These are phyloP conservation scores for Allium cepa DNA, from an alignment of 106 monocot species.

Conservation along the genomic window DNA sequence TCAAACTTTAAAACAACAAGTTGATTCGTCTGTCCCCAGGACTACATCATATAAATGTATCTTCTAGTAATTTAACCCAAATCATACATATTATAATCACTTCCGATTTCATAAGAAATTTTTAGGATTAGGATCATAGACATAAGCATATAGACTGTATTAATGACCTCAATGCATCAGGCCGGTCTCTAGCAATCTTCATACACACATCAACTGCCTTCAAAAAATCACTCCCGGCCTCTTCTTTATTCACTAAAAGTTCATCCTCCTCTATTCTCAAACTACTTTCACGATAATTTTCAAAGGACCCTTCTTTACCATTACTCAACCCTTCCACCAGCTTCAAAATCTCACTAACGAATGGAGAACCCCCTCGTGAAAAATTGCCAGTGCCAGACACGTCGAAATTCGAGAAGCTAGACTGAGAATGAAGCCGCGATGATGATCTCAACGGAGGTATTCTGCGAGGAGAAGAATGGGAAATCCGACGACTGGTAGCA, in stretches of 20 bases:
- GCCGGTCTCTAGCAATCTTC: slow-evolving; percentile 46
- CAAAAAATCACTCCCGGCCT: slow-evolving; percentile 41
- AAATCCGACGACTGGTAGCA: not conserved
- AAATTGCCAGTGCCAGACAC: too few relatives aligned
- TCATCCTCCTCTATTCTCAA: slow-evolving; percentile 21
- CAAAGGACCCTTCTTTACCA: slow-evolving; percentile 18
- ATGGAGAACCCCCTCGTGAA: too few relatives aligned
- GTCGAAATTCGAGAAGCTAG: too few relatives aligned
- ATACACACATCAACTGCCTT: slow-evolving; percentile 38
- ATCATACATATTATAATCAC: too few relatives aligned
- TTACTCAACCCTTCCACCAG: slow-evolving; percentile 39
- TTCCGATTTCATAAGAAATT: too few relatives aligned
- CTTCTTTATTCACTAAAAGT: slow-evolving; percentile 8
- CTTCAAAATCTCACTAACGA: not conserved
- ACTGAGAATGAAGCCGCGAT: too few relatives aligned
- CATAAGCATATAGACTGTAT: not conserved
- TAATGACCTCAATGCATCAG: slow-evolving; percentile 54
- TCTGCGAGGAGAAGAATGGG: too few relatives aligned
- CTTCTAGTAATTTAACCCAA: too few relatives aligned
- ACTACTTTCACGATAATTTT: slow-evolving; percentile 11
- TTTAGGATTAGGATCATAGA: not conserved
- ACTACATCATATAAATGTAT: too few relatives aligned
- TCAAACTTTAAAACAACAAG: too few relatives aligned
- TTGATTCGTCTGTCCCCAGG: too few relatives aligned
- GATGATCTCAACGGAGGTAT: too few relatives aligned